A percentile compares a stretch with the other conserved stretches of the same genome.
Evolutionary conservation across 306 rosid species (phyloP).

Genomic region (Mimosa pudica): DNA sequence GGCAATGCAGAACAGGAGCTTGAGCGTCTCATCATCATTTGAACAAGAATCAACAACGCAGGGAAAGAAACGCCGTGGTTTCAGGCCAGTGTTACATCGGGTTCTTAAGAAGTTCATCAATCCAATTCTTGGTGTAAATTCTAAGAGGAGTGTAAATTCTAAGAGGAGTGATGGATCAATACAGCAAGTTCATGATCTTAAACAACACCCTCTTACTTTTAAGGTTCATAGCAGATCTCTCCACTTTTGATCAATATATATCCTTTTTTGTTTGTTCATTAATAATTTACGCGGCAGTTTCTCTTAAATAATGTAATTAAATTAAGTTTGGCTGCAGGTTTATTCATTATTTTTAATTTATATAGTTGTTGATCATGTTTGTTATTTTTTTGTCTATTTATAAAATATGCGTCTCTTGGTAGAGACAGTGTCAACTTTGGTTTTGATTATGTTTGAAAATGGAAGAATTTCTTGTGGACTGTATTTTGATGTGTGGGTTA

Average conservation of each 20-base stretch:
- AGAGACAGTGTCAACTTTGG: conserved; percentile 53
- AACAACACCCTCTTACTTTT: conserved; percentile 47
- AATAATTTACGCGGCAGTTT: no score
- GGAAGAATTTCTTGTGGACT: conserved; percentile 41
- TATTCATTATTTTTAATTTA: no score
- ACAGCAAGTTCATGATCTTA: conserved; percentile 37
- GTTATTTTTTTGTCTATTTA: no score
- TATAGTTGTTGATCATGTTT: no score
- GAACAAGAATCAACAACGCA: conserved; percentile 29
- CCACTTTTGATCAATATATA: conserved; percentile 39
- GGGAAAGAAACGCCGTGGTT: conserved; percentile 35
- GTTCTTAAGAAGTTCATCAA: conserved; percentile 56
- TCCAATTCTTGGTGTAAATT: conserved; percentile 45
- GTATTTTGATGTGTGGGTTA: conserved; percentile 46
- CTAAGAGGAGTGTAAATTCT: neutral
- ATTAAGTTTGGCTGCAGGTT: no score
- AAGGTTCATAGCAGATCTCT: conserved; percentile 58
- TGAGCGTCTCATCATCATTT: conserved; percentile 49
- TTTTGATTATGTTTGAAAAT: conserved; percentile 37
- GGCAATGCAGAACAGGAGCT: conserved; percentile 59
- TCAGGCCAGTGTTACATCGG: conserved; percentile 44
- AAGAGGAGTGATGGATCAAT: neutral
- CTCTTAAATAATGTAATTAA: no score
- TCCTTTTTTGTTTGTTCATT: neutral
- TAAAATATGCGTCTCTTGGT: no score